A percentile compares a stretch with the other conserved stretches of the same genome.
Conservation (phyloP, 805 yeast species). For the Zygoascus bituminiphila region DNA sequence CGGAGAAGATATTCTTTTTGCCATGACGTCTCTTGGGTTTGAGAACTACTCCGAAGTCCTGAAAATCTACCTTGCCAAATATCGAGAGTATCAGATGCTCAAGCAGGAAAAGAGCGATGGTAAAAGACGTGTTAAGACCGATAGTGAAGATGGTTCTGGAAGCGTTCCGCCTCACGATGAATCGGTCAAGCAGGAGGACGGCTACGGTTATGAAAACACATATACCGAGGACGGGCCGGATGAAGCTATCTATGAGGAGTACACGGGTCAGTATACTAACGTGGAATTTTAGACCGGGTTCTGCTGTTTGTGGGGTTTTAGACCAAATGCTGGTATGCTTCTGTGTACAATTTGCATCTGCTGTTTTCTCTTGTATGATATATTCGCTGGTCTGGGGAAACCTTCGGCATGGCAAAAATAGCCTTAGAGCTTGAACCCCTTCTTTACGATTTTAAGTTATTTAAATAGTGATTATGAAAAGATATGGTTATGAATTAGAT, state of each 20-base stretch:
- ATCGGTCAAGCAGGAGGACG: constrained; percentile 8
- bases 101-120: constrained; percentile 16
- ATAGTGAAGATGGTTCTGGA: constrained; percentile 1
- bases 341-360: too few relatives aligned
- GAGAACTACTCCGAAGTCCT: constrained; percentile 64
- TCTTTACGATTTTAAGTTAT: not conserved
- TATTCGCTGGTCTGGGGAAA: too few relatives aligned
- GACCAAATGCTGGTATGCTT: too few relatives aligned
- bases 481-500: not conserved
- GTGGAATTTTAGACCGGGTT: constrained; percentile 11
- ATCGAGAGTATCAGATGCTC: constrained; percentile 36
- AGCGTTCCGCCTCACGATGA: not conserved
- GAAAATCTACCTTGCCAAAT: constrained; percentile 60
- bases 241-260: constrained; percentile 21
- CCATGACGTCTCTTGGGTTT: constrained; percentile 58
- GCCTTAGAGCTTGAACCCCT: too few relatives aligned
- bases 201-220: constrained; percentile 18
- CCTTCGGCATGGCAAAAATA: too few relatives aligned
- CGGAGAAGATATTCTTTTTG: constrained; percentile 59
- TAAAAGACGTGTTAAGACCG: not conserved
- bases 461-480: not conserved
- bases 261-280: constrained; percentile 24
- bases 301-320: not conserved
- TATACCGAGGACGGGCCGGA: constrained; percentile 17
- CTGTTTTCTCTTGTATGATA: too few relatives aligned